These are phyloP conservation scores for Yamadazyma epiphylla DNA, from an alignment of 1,139 yeast species.

Conservation along the genomic window DNA sequence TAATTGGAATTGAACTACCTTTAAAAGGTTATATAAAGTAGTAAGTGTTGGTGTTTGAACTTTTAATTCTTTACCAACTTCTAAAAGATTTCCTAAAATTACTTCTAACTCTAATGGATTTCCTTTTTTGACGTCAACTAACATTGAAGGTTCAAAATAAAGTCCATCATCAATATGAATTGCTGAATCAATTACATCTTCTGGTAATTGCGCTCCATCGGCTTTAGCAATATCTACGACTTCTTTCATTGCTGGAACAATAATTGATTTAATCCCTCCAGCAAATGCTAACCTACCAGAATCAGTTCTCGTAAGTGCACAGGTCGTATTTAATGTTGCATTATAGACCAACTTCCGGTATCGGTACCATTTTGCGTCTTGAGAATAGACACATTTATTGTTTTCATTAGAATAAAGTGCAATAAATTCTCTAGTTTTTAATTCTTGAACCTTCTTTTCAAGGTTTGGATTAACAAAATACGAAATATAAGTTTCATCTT, in stretches of 20 bases:
- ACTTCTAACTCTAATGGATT: constrained; percentile 28
- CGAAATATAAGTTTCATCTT: constrained; percentile 54
- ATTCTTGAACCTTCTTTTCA: constrained; percentile 13
- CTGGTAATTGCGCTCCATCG: constrained; percentile 53
- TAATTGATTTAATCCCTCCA: constrained; percentile 8
- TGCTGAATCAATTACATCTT: constrained; percentile 18
- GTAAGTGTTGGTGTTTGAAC: constrained; percentile 54
- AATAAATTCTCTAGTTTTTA: constrained; percentile 36
- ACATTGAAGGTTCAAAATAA: constrained; percentile 27
- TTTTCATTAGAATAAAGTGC: constrained; percentile 36
- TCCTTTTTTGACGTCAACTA: constrained; percentile 24
- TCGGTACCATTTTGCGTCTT: constrained; percentile 47
- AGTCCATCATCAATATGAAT: constrained; percentile 15
- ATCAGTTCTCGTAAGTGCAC: constrained; percentile 24
- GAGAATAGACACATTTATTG: constrained; percentile 34
- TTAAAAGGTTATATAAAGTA: constrained; percentile 37
- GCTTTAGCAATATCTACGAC: constrained; percentile 55
- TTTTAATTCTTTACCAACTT: constrained; percentile 47
- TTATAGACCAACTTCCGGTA: constrained; percentile 48
- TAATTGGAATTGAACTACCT: constrained; percentile 25
- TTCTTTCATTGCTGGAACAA: constrained; percentile 64
- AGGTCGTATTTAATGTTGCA: constrained; percentile 27
- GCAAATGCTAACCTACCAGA: constrained; percentile 16
- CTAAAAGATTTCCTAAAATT: constrained; percentile 19
- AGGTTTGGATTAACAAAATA: constrained; percentile 28